Evolutionary conservation across 352 stramenopile genomes (phyloP), one percentile per base, ranked within the genome.

Genomic region (Globisporangium orthogonon): DNA sequence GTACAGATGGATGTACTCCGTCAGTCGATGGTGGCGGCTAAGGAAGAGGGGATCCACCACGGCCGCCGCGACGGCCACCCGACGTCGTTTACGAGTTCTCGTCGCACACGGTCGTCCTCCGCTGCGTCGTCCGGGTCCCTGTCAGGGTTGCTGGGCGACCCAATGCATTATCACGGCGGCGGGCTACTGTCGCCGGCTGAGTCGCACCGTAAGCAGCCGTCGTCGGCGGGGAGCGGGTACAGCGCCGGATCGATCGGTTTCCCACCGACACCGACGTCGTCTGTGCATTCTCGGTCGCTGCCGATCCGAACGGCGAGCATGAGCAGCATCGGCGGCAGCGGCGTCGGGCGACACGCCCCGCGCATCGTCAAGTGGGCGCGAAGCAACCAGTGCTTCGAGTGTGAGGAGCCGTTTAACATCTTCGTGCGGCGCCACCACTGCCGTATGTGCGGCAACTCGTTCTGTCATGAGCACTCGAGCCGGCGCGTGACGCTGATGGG

Each of bases 391-490:
- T 95, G 85, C 64, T 89, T 90, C 63, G 85, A 92, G 67, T 95
- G 85, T 61, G 56, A 93, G 14, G 82, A 90, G 49, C 58, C 78
- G 9, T 95, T 95, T 66, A 91, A 85, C 51, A 58, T 95, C 4
- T 95, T 95, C 29, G 73, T 86, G 49, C 81, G 85, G 5, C 83
- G 86, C 14, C 86, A 95, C 54, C 83, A 95, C 62, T 95, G 86
- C 58, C 86, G 86, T 31, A 89, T 91, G 75, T 95, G 86, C 49
- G 86, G 86, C 23, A 88, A 89, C 47, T 94, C 83, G 46, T 95
- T 95, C 68, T 95, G 86, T 54, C 81, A 92, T 55, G 78, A 93
- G 40, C 83, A 94, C 61, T 94, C 86, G 39, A 91, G 67, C 49
- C 78, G 83, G 14, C 81, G 83, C 7, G 70, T 91, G 15, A 78